Percentiles rank a stretch among this genome's conserved stretches.
Conservation (phyloP, 2,329 filamentous ascomycete genomes). For the Aspergillus bombycis region DNA sequence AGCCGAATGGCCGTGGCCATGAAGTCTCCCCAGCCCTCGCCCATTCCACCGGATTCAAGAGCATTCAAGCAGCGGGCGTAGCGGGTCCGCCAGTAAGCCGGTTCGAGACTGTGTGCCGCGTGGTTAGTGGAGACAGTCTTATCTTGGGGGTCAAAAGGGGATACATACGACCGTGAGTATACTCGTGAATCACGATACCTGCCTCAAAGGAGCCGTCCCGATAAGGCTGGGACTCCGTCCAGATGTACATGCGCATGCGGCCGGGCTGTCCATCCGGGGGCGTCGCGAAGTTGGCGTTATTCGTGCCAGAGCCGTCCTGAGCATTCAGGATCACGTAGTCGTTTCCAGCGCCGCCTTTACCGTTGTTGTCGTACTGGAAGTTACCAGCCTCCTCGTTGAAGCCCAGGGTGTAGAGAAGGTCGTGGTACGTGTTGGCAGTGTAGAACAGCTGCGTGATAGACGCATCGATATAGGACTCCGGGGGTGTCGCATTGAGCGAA, state of each 20-base stretch:
- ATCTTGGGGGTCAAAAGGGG: not conserved
- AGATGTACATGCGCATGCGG: conserved; percentile 22
- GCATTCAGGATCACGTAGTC: conserved; percentile 23
- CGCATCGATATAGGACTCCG: conserved; percentile 18
- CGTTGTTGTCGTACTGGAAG: conserved; percentile 19
- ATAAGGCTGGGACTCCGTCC: conserved; percentile 9
- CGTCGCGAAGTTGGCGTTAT: conserved; percentile 21
- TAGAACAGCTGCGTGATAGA: conserved; percentile 23
- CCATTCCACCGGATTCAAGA: conserved; percentile 20
- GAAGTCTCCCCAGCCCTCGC: conserved; percentile 24
- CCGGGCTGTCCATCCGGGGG: conserved; percentile 20
- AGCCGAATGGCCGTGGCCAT: conserved; percentile 18
- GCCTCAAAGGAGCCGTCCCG: conserved; percentile 18
- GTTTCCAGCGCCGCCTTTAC: conserved; percentile 12
- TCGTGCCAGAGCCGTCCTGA: conserved; percentile 20
- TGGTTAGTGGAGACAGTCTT: not conserved
- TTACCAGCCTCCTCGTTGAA: conserved; percentile 21
- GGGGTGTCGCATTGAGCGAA: conserved; percentile 4
- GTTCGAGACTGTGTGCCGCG: conserved; percentile 14
- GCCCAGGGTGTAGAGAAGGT: conserved; percentile 19
- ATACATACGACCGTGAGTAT: conserved; percentile 21
- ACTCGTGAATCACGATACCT: conserved; percentile 22
- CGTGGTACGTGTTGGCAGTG: conserved; percentile 23
- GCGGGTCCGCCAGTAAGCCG: conserved; percentile 20
- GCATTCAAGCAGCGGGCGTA: conserved; percentile 14